Base-by-base conservation (phyloP, 768 basidiomycete genomes). In the Phallus indusiatus region DNA sequence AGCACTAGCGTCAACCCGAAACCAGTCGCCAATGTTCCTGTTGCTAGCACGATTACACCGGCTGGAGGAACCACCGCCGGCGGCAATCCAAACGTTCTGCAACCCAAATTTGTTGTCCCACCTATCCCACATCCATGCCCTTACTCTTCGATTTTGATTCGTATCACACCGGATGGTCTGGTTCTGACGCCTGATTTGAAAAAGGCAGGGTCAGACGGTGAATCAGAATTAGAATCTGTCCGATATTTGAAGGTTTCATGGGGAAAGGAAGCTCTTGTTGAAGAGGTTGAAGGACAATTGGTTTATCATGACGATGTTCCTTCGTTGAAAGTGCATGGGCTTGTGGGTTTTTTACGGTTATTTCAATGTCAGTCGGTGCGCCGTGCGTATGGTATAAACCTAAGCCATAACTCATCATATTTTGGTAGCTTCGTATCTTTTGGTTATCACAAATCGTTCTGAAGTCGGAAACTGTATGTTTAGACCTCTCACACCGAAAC, bases 81-180 rank as follows among this genome's bases (percentile, higher is more conserved):
- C 2, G n/a, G 42, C n/a, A n/a, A 4, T 42, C 3, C 28, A 7
- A 28, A 7, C 28, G 2, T 12, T 35, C 72, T 88, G n/a, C 83
- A 81, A 54, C 86, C 84, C 1, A 84, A 79, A 70, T 77, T 81
- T 61, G 69, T 79, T 59, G 73, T 88, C 18, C 85, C 88, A 9
- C 78, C 88, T 2, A 70, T 85, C 14, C 85, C 85, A n/a, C 86
- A 90, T 67, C 88, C 88, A 24, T 80, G 78, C 64, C 86, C 89
- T 7, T 73, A 90, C 67, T 81, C 84, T 50, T 76, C 82, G 61
- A 80, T 93, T 47, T 79, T 79, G n/a, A 62, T 91, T 34, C 66
- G 84, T 46, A 77, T 76, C 3, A 79, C 85, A 0, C 70, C 74
- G 17, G 75, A 80, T 8, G 89, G 87, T 4, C 76, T 93, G n/a